These are phyloP conservation scores for Fusarium albosuccineum DNA, from an alignment of 2,329 filamentous ascomycete species.

Conservation along the genomic window DNA sequence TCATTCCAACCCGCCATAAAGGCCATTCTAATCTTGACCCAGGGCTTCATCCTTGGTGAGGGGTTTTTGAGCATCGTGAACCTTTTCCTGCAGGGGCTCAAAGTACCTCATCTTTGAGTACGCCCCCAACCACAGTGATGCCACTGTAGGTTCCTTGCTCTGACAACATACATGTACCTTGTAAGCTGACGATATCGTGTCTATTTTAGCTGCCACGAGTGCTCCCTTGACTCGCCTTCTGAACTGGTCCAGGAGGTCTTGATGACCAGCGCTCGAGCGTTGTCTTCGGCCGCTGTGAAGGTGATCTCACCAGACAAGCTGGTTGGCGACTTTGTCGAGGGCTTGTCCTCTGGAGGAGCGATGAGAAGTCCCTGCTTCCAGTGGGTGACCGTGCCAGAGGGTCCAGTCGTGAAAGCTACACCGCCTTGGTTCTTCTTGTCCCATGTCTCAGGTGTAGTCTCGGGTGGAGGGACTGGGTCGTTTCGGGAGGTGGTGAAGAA, in stretches of 20 bases:
- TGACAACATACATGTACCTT: background rate
- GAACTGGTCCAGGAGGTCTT: conserved; percentile 71
- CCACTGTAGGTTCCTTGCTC: background rate
- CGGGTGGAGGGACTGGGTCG: conserved; percentile 61
- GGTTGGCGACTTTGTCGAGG: conserved; percentile 62
- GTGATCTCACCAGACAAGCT: conserved; percentile 75
- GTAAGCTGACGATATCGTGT: conserved; percentile 1
- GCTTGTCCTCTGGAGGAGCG: conserved; percentile 69
- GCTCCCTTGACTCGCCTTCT: conserved; percentile 56
- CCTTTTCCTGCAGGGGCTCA: conserved; percentile 80
- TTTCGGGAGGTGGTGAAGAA: conserved; percentile 80
- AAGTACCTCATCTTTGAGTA: conserved; percentile 77
- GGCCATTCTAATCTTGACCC: conserved; percentile 19
- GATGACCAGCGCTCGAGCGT: conserved; percentile 77
- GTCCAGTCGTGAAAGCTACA: conserved; percentile 91
- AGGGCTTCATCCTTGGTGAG: conserved; percentile 92
- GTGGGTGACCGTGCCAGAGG: conserved; percentile 81
- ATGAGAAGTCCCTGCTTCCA: conserved; percentile 89
- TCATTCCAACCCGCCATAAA: background rate
- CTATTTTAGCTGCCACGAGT: conserved; percentile 66
- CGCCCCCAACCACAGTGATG: background rate
- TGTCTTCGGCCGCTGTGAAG: conserved; percentile 77
- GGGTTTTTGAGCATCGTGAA: conserved; percentile 94
- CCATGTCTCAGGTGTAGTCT: conserved; percentile 74
- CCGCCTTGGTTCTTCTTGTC: conserved; percentile 67